These are phyloP conservation scores for Plasmodium falciparum DNA, from an alignment of 169 alveolate species.

Conservation along the genomic window DNA sequence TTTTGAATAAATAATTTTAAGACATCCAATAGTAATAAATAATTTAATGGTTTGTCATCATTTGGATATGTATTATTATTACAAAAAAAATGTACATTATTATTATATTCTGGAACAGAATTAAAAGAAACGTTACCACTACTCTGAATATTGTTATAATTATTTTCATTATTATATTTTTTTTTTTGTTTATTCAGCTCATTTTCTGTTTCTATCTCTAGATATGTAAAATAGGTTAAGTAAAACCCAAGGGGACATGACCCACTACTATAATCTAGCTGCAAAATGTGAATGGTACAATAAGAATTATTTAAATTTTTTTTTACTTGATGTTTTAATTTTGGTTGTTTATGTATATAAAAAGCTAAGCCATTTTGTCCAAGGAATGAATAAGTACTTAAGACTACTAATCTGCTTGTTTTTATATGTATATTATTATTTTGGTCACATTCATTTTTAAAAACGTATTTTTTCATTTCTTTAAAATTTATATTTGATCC, in stretches of 20 bases:
- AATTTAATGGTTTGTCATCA: slow-evolving; percentile 37
- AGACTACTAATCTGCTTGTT: slow-evolving; percentile 39
- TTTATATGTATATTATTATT: not conserved
- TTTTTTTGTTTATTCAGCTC: not conserved
- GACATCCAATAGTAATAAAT: slow-evolving; percentile 35
- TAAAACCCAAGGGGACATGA: slow-evolving; percentile 52
- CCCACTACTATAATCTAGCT: slow-evolving; percentile 65
- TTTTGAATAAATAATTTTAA: slow-evolving; percentile 51
- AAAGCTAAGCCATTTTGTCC: slow-evolving; percentile 57
- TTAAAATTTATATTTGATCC: slow-evolving; percentile 51
- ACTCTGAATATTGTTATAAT: not conserved
- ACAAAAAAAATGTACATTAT: no score
- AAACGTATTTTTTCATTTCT: slow-evolving; percentile 47
- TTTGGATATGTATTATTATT: not conserved
- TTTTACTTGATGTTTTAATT: slow-evolving; percentile 8
- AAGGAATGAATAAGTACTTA: slow-evolving; percentile 53
- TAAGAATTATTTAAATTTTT: not conserved
- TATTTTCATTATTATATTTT: not conserved
- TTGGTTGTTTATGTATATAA: slow-evolving; percentile 56
- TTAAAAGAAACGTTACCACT: no score
- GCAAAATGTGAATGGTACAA: slow-evolving; percentile 36
- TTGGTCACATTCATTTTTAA: slow-evolving; percentile 4
- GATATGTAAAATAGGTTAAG: slow-evolving; percentile 59
- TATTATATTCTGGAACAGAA: no score
- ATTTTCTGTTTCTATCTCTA: slow-evolving; percentile 30